Conservation (phyloP, 2,329 filamentous ascomycete genomes). For the Berkeleyomyces rouxiae region DNA sequence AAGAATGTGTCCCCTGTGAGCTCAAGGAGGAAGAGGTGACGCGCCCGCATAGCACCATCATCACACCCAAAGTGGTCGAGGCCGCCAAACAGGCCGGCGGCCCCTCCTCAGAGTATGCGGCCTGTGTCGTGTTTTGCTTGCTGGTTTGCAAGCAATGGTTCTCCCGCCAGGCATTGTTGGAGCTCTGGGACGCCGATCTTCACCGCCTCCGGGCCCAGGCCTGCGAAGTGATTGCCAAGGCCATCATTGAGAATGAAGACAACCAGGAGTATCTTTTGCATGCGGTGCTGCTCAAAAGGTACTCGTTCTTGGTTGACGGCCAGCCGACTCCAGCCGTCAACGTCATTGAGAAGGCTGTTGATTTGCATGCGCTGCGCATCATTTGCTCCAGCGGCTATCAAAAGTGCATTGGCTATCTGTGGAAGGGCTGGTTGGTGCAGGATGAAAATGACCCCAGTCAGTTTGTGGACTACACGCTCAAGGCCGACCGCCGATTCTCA, state of each 20-base stretch:
- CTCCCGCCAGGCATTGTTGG: constrained; percentile 55
- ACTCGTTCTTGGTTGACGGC: constrained; percentile 61
- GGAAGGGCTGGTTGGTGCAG: constrained; percentile 93
- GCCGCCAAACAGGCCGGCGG: constrained; percentile 73
- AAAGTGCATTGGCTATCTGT: constrained; percentile 83
- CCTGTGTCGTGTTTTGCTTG: constrained; percentile 73
- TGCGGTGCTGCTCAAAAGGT: constrained; percentile 69
- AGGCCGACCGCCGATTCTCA: constrained; percentile 61
- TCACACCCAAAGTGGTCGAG: constrained; percentile 62
- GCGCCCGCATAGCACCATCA: constrained; percentile 65
- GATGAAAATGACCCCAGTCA: constrained; percentile 79
- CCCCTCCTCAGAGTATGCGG: constrained; percentile 39
- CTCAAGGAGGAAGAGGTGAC: constrained; percentile 62
- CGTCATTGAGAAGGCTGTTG: constrained; percentile 83
- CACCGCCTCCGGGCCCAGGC: constrained; percentile 64
- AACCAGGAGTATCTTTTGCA: constrained; percentile 65
- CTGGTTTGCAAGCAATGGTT: constrained; percentile 61
- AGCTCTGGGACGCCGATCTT: constrained; percentile 85
- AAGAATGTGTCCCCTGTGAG: constrained; percentile 80
- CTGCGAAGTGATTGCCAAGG: constrained; percentile 83
- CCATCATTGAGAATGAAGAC: constrained; percentile 65
- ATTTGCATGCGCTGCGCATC: constrained; percentile 73
- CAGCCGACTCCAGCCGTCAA: constrained; percentile 62
- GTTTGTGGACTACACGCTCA: constrained; percentile 75
- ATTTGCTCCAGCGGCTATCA: constrained; percentile 92